Percentiles rank a stretch among this genome's conserved stretches.
These are phyloP conservation scores for Silene latifolia DNA, from an alignment of 148 eudicot genomes.

Conservation along the genomic window DNA sequence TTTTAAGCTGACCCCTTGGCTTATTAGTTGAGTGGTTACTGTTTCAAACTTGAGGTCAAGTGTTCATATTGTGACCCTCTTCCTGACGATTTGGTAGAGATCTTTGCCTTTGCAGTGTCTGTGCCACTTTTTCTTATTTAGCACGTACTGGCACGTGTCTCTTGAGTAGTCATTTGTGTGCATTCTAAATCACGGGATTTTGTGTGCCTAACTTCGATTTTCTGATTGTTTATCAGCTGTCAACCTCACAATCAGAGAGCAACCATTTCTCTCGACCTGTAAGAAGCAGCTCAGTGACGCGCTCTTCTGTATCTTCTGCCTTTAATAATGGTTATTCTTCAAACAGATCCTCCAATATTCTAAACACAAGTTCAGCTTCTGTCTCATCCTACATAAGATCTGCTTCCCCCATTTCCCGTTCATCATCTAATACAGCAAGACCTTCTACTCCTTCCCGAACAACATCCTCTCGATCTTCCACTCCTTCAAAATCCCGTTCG, in stretches of 20 bases:
- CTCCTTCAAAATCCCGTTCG: conserved; percentile 67
- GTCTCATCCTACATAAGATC: conserved; percentile 94
- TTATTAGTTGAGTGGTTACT: not conserved
- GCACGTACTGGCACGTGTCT: not conserved
- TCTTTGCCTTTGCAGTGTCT: not conserved
- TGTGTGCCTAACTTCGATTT: conserved; percentile 11
- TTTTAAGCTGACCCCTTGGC: not conserved
- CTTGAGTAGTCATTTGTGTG: not conserved
- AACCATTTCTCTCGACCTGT: conserved; percentile 54
- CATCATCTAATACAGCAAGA: conserved; percentile 64
- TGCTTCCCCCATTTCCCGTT: conserved; percentile 70
- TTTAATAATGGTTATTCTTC: conserved; percentile 56
- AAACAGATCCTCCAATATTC: conserved; percentile 61
- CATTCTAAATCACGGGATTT: not conserved
- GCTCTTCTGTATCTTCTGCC: conserved; percentile 63
- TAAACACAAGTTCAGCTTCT: conserved; percentile 91
- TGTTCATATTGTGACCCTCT: not conserved
- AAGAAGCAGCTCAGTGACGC: conserved; percentile 89
- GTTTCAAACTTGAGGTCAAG: not conserved
- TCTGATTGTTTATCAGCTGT: conserved; percentile 45
- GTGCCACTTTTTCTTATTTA: not conserved
- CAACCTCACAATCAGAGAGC: conserved; percentile 71
- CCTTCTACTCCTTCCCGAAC: conserved; percentile 84
- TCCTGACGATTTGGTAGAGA: not conserved
- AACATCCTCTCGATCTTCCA: conserved; percentile 56